phyloP scores from a whole-genome alignment of 2,329 filamentous ascomycete species.

The Falciphora oryzae region DNA sequence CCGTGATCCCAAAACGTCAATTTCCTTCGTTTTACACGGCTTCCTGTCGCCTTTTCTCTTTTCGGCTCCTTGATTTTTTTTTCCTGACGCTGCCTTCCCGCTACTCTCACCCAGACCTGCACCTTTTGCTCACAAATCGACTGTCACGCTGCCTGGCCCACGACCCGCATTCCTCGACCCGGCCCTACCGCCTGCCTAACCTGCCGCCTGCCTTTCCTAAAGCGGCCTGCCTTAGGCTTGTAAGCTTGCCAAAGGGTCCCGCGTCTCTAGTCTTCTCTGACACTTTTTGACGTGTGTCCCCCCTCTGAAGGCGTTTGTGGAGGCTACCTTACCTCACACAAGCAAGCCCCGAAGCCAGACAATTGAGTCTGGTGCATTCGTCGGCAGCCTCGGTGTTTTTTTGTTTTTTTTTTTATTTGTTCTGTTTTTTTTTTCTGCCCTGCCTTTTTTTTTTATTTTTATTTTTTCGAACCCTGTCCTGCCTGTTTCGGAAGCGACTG shows the following conservation, averaged over 20 bases:
- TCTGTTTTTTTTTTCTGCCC: background rate
- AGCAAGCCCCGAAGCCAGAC: background rate
- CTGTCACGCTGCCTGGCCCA: background rate
- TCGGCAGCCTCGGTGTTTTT: conserved; percentile 1
- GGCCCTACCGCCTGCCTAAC: conserved; percentile 1
- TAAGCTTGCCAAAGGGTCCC: background rate
- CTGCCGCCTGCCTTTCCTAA: background rate
- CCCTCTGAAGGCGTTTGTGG: background rate
- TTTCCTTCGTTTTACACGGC: conserved; percentile 9
- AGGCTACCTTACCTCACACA: background rate
- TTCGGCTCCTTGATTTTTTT: conserved; percentile 7
- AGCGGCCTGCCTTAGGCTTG: background rate
- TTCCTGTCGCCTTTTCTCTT: background rate
- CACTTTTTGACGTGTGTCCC: background rate
- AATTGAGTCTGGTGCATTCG: background rate
- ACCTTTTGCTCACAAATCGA: conserved; percentile 2
- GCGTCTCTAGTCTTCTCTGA: background rate
- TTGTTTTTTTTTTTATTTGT: background rate
- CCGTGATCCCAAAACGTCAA: conserved; percentile 26
- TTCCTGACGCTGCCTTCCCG: background rate
- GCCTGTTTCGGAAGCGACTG: background rate
- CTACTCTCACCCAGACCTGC: conserved; percentile 8
- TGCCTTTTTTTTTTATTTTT: background rate
- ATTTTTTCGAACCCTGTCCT: background rate
- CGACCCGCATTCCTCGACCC: background rate